Evolutionary conservation across 2,329 filamentous ascomycete species (phyloP).

Genomic region (Sclerotinia trifoliorum): DNA sequence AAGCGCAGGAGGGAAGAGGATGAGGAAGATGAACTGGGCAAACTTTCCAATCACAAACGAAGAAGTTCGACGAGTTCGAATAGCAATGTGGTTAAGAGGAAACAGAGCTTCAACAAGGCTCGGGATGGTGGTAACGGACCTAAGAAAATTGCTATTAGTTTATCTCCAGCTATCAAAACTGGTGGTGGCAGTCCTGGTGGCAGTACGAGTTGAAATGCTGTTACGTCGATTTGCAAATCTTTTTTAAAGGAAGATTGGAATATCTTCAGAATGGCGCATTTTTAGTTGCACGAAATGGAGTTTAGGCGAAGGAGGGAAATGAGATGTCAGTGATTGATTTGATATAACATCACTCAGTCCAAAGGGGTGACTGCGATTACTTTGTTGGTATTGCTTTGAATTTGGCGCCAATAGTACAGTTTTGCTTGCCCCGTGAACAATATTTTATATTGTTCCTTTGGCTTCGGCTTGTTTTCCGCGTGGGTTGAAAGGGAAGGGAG

Average conservation of each 20-base stretch:
- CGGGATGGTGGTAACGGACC: slow-evolving; percentile 44
- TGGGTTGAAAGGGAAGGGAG: slow-evolving; percentile 2
- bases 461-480: slow-evolving; percentile 1
- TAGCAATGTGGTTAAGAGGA: slow-evolving; percentile 42
- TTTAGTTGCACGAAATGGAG: slow-evolving; percentile 18
- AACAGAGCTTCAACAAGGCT: slow-evolving; percentile 47
- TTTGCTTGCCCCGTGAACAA: slow-evolving; percentile 1
- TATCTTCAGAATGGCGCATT: slow-evolving; percentile 16
- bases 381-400: slow-evolving; percentile 3
- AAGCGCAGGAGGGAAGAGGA: slow-evolving; percentile 91
- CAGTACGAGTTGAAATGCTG: slow-evolving; percentile 11
- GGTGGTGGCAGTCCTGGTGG: slow-evolving; percentile 34
- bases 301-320: slow-evolving; percentile 12
- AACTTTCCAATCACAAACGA: slow-evolving; percentile 65
- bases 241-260: slow-evolving; percentile 7
- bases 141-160: slow-evolving; percentile 57
- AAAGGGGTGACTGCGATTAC: slow-evolving; percentile 3
- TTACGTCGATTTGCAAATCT: slow-evolving; percentile 4
- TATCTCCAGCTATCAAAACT: slow-evolving; percentile 46
- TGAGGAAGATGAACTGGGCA: slow-evolving; percentile 88
- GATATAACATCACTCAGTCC: background rate
- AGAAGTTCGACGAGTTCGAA: slow-evolving; percentile 52
- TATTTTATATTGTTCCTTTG: slow-evolving; percentile 1
- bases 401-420: background rate
- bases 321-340: slow-evolving; percentile 11